Evolutionary conservation across 257 asterid species (phyloP), one percentile per base, ranked within the genome.

Genomic region (Solanum lignicaule): DNA sequence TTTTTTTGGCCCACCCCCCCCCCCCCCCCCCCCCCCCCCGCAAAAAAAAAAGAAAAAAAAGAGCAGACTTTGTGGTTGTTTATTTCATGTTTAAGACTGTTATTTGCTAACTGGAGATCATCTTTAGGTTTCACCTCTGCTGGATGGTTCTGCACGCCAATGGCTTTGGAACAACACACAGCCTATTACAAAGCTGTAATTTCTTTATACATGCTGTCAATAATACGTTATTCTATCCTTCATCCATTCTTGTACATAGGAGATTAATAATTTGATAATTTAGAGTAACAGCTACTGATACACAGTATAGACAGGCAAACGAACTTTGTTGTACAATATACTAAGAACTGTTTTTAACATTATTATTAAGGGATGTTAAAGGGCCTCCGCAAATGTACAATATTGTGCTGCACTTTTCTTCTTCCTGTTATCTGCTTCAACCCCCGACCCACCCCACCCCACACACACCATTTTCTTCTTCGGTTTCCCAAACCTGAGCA

Each of bases 141-240:
- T 97, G 93, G 97, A 94, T 39, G 98, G 98, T 78, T 84, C 95
- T 11, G 95, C 98, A 7, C 89, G 90, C 69, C 91, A 95, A 85
- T 97, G 99, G 99, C 97, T 97, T 46, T 89, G 94, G 98, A 90
- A 94, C 91, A 97, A 94, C 89, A 97, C 99, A 2, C 91, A 94
- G 76, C 96, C 98, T 11, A 85, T 94, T 65, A 69, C 84, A 55
- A 91, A 91, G 91, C 88, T 93, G 78, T 89, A 82, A 87, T 82
- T n/a, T 74, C 31, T 31, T 15, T 73, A 18, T 86, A 76, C 29
- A 23, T 35, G 25, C 36, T 52, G 43, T 62, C 84, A 72, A 21
- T 81, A 46, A 48, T 81, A 46, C 27, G 39, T 9, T 46, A n/a
- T 81, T 81, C 85, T n/a, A 43, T 79, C 66, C 25, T 43, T 43